A percentile compares a stretch with the other conserved stretches of the same genome.
phyloP scores from a whole-genome alignment of 495 filamentous ascomycete genomes.

The Melanomma pulvis-pyrius region DNA sequence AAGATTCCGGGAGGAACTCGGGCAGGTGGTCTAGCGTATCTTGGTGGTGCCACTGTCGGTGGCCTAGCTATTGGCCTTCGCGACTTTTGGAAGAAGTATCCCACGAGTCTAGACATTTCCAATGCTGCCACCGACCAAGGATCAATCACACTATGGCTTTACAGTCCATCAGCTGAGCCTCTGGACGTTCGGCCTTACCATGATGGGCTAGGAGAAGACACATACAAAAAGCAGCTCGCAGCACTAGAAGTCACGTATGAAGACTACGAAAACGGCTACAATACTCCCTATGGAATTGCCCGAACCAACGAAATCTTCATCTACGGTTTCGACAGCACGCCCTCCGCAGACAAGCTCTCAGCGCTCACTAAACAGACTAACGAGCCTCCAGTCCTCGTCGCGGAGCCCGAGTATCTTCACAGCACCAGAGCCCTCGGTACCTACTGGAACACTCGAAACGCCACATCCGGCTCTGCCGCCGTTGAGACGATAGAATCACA shows the following conservation, averaged over 20 bases:
- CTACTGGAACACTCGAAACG: constrained; percentile 6
- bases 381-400: constrained; percentile 16
- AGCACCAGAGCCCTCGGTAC: constrained; percentile 10
- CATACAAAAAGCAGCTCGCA: constrained; percentile 19
- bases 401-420: constrained; percentile 12
- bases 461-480: neutral
- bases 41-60: constrained; percentile 14
- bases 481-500: constrained; percentile 6
- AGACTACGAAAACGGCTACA: constrained; percentile 18
- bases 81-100: constrained; percentile 30
- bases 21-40: constrained; percentile 19
- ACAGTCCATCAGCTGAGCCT: constrained; percentile 17
- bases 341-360: constrained; percentile 10
- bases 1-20: constrained; percentile 24
- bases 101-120: constrained; percentile 13
- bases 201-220: constrained; percentile 21
- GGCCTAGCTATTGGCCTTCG: constrained; percentile 23
- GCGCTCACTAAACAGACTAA: constrained; percentile 15
- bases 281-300: constrained; percentile 19
- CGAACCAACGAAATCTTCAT: constrained; percentile 22
- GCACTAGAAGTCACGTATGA: constrained; percentile 23
- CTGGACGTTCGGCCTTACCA: constrained; percentile 19
- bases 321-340: constrained; percentile 22
- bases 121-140: constrained; percentile 13
- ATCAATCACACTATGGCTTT: constrained; percentile 20